Percentiles rank a stretch among this genome's conserved stretches.
Evolutionary conservation across 805 yeast genomes (phyloP).

Genomic region (Candida ovalis): DNA sequence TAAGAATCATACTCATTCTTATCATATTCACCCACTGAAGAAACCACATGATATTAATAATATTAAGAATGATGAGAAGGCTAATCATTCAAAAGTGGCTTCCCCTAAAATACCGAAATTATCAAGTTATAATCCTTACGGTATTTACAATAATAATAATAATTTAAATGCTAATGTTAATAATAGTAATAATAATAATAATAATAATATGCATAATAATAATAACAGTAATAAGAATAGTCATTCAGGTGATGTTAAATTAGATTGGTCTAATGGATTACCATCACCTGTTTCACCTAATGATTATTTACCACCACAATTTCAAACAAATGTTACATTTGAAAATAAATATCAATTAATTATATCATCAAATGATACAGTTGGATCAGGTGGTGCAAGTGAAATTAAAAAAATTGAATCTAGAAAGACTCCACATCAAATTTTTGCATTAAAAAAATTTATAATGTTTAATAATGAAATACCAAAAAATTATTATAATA

Average conservation of each 20-base stretch:
- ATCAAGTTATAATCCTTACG: conserved; percentile 61
- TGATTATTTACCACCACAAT: conserved; percentile 51
- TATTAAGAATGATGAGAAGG: neutral
- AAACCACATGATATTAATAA: neutral
- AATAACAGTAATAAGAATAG: neutral
- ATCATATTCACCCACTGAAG: neutral
- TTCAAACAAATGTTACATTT: conserved; percentile 44
- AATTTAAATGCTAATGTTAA: conserved; percentile 27
- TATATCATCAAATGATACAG: conserved; percentile 29
- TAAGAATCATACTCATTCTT: no score
- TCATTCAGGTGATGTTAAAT: neutral
- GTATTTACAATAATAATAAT: conserved; percentile 37
- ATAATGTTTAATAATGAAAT: conserved; percentile 53
- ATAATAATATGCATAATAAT: no score
- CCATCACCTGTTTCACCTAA: conserved; percentile 68
- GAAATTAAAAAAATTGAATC: conserved; percentile 50
- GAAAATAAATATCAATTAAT: conserved; percentile 52
- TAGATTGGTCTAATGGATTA: conserved; percentile 23
- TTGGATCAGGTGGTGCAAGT: conserved; percentile 75
- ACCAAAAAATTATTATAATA: conserved; percentile 57
- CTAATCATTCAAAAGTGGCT: neutral
- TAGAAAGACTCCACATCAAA: conserved; percentile 32
- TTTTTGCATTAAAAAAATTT: conserved; percentile 66
- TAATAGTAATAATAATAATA: neutral
- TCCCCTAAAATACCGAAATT: conserved; percentile 23